Evolutionary conservation across 2,329 filamentous ascomycete species (phyloP).

Genomic region (Pyrenochaeta sp.): DNA sequence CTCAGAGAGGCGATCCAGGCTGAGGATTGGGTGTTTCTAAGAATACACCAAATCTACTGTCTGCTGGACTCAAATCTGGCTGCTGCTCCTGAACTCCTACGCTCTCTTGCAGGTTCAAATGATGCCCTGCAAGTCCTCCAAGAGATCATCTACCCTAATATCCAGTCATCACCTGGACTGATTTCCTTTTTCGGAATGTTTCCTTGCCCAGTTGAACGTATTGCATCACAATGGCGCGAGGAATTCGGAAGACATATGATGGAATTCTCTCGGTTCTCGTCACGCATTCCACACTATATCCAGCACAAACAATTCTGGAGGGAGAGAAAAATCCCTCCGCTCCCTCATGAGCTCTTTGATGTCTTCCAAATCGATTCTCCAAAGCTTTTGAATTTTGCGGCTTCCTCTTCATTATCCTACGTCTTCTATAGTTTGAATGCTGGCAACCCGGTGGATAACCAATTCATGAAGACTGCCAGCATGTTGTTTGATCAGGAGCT

Average conservation of each 20-base stretch:
- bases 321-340: slow-evolving; percentile 57
- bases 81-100: slow-evolving; percentile 48
- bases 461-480: no score
- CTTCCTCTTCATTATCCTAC: no score
- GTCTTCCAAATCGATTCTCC: slow-evolving; percentile 59
- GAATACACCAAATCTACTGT: slow-evolving; percentile 41
- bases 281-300: slow-evolving; percentile 37
- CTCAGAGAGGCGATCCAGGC: slow-evolving; percentile 42
- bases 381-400: slow-evolving; percentile 61
- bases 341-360: slow-evolving; percentile 63
- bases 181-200: slow-evolving; percentile 59
- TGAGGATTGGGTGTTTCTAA: slow-evolving; percentile 40
- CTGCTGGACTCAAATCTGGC: slow-evolving; percentile 37
- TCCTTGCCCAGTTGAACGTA: slow-evolving; percentile 47
- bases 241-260: slow-evolving; percentile 48
- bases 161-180: slow-evolving; percentile 50
- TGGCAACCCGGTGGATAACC: no score
- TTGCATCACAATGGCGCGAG: slow-evolving; percentile 30
- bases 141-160: slow-evolving; percentile 57
- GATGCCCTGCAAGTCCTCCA: slow-evolving; percentile 48
- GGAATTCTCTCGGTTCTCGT: slow-evolving; percentile 53
- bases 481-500: no score
- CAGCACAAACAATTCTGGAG: slow-evolving; percentile 24
- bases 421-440: no score
- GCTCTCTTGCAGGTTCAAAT: slow-evolving; percentile 38